phyloP scores from a whole-genome alignment of 169 alveolate genomes.

The Condylostoma magnum region DNA sequence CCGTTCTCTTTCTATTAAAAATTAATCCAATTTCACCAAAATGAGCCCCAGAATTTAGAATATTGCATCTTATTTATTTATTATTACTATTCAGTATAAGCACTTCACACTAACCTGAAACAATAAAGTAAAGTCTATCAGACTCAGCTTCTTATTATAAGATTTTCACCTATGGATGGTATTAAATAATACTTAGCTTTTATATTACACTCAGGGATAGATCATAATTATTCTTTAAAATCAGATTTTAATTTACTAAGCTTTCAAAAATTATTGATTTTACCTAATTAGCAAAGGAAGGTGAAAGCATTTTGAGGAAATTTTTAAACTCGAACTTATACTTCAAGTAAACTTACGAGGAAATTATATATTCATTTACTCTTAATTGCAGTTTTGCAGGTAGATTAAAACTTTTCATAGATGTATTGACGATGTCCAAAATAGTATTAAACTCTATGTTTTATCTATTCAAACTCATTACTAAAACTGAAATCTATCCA shows the following conservation, averaged over 20 bases:
- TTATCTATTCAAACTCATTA: background rate
- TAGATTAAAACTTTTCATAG: slow-evolving; percentile 20
- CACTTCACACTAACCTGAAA: slow-evolving; percentile 8
- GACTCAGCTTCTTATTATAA: background rate
- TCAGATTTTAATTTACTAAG: background rate
- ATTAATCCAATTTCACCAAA: slow-evolving; percentile 97
- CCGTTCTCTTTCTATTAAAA: slow-evolving; percentile 94
- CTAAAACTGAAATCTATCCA: slow-evolving; percentile 13
- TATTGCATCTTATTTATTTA: slow-evolving; percentile 61
- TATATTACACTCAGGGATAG: background rate
- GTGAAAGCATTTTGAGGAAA: background rate
- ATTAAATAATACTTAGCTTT: background rate
- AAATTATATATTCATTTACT: background rate
- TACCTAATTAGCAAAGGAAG: background rate
- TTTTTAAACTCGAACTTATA: background rate
- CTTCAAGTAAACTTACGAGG: background rate
- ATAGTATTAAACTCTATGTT: background rate
- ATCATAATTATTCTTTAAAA: background rate
- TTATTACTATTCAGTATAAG: background rate
- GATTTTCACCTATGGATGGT: slow-evolving; percentile 5
- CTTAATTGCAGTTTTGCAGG: background rate
- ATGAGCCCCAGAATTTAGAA: slow-evolving; percentile 91
- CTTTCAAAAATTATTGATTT: background rate
- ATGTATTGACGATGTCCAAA: background rate
- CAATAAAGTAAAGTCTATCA: slow-evolving; percentile 1